Base-by-base conservation (phyloP, 371 early-diverging fungal genomes). In the Paraphysoderma sedebokerense region DNA sequence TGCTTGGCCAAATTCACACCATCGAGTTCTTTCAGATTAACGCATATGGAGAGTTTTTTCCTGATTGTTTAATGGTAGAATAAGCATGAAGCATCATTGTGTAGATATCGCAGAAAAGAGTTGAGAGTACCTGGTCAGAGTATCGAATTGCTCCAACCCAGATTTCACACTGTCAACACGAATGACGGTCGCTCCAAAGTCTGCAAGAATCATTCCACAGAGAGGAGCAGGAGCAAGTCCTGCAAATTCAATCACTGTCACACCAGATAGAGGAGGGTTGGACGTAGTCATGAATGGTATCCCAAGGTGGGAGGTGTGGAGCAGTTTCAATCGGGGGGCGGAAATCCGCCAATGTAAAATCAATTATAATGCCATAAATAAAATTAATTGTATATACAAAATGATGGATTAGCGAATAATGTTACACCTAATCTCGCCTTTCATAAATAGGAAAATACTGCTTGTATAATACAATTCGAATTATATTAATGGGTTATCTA, bases 141-240 rank as follows among this genome's bases (percentile, higher is more conserved):
- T 65, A 54, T 78, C 81, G 3, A 62, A 41, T 26, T 61, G 67
- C 34, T 58, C 55, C 11, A 50, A 38, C 22, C 38, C 48, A 12
- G 46, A 35, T 8, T 42, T 40, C 1, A 67, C 54, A n/a, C 73
- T 61, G 40, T 84, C 85, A 36, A 84, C 58, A 24, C 85, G 76
- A 46, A 84, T 62, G 0, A 84, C 82, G 33, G 72, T 65, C 3
- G 82, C 85, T 19, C 85, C 85, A 65, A 75, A 79, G 55, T 84
- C 85, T 20, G 78, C 55, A 12, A 84, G 61, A 9, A 82, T 63
- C 70, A 81, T 68, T 13, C 78, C 78, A 11, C 76, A 73, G 64
- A 70, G 81, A 0, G 82, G 81, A 2, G 67, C 81, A 32, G 82
- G 80, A 17, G 82, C 85, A 26, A 84, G 63, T 2, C 85, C 85